Percentiles rank a stretch among this genome's conserved stretches.
Evolutionary conservation across 2,329 filamentous ascomycete species (phyloP).

Genomic region (Grosmannia huntii): DNA sequence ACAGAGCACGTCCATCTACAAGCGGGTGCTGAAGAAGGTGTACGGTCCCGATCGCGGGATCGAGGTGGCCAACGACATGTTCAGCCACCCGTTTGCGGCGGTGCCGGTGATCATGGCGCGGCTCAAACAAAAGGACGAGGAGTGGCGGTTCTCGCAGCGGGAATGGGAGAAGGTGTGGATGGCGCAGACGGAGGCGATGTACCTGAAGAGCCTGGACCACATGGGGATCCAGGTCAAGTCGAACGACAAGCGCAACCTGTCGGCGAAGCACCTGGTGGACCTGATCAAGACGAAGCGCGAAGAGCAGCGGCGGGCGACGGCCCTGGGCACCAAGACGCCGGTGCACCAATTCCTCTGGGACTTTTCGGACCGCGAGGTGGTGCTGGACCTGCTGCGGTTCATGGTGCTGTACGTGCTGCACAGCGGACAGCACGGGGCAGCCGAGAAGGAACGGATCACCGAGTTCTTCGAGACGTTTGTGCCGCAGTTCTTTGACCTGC

Average conservation of each 20-base stretch:
- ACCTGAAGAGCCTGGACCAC: slow-evolving; percentile 92
- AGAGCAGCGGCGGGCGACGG: slow-evolving; percentile 59
- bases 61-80: slow-evolving; percentile 78
- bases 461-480: slow-evolving; percentile 69
- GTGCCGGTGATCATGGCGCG: slow-evolving; percentile 79
- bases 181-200: slow-evolving; percentile 85
- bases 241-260: slow-evolving; percentile 81
- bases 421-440: slow-evolving; percentile 56
- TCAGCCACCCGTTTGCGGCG: slow-evolving; percentile 70
- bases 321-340: slow-evolving; percentile 47
- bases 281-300: slow-evolving; percentile 89
- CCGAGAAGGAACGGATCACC: slow-evolving; percentile 61
- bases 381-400: slow-evolving; percentile 48
- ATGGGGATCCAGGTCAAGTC: slow-evolving; percentile 85
- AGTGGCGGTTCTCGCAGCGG: slow-evolving; percentile 87
- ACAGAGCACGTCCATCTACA: slow-evolving; percentile 92
- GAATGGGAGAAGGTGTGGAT: slow-evolving; percentile 99
- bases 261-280: slow-evolving; percentile 78
- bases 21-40: slow-evolving; percentile 93
- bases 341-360: slow-evolving; percentile 64
- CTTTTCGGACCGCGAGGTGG: slow-evolving; percentile 58
- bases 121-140: slow-evolving; percentile 90
- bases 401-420: slow-evolving; percentile 53
- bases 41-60: slow-evolving; percentile 77
- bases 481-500: slow-evolving; percentile 62